A percentile compares a stretch with the other conserved stretches of the same genome.
Conservation (phyloP, 2,329 filamentous ascomycete species). For the Zarea fungicola region DNA sequence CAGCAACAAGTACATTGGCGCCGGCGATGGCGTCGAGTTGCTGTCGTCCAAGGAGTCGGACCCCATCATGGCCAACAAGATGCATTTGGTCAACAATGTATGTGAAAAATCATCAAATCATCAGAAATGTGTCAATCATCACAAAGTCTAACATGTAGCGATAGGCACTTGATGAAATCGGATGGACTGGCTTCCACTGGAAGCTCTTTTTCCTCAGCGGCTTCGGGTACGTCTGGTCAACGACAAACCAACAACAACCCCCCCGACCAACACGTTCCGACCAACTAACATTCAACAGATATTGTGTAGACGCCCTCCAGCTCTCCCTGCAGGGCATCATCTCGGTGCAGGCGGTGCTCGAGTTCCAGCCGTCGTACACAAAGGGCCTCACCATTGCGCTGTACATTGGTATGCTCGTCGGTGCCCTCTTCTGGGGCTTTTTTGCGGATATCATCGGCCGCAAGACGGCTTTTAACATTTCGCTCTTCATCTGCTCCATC, state of each 20-base stretch:
- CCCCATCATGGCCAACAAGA: slow-evolving; percentile 11
- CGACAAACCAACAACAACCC: too few relatives aligned
- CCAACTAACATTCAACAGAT: slow-evolving; percentile 49
- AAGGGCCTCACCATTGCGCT: slow-evolving; percentile 54
- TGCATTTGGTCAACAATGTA: slow-evolving; percentile 18
- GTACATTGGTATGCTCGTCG: slow-evolving; percentile 39
- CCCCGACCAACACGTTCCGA: too few relatives aligned
- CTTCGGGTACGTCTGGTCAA: slow-evolving; percentile 55
- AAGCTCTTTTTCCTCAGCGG: slow-evolving; percentile 58
- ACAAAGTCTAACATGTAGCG: neutral
- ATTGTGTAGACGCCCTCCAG: slow-evolving; percentile 45
- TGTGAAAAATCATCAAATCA: too few relatives aligned
- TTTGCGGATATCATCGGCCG: slow-evolving; percentile 60
- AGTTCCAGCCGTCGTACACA: slow-evolving; percentile 37
- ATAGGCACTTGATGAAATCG: slow-evolving; percentile 43
- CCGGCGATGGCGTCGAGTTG: slow-evolving; percentile 1
- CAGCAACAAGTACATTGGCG: neutral
- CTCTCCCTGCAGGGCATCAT: slow-evolving; percentile 56
- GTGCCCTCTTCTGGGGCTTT: slow-evolving; percentile 60
- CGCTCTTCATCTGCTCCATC: slow-evolving; percentile 53
- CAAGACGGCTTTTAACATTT: slow-evolving; percentile 59
- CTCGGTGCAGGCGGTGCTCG: slow-evolving; percentile 47
- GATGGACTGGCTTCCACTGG: slow-evolving; percentile 45
- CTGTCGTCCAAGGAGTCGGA: slow-evolving; percentile 10
- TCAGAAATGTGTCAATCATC: slow-evolving; percentile 10